These are phyloP conservation scores for Circinella minor DNA, from an alignment of 371 early-diverging fungal species.

Conservation along the genomic window DNA sequence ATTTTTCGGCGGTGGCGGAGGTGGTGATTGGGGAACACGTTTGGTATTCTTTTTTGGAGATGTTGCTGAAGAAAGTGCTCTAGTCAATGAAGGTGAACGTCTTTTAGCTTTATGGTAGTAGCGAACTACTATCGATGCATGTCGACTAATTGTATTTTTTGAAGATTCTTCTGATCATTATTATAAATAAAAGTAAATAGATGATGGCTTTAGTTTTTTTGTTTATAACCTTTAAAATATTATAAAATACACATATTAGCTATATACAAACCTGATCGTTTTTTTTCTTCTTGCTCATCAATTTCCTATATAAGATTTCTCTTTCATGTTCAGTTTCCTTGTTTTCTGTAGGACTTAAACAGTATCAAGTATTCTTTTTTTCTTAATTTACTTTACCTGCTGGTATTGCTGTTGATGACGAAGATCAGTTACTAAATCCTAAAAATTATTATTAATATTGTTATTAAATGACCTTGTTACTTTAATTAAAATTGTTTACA, in stretches of 20 bases:
- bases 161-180: neutral
- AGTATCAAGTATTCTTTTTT: no score
- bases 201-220: neutral
- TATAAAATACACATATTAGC: no score
- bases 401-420: slow-evolving; percentile 2
- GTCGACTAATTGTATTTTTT: neutral
- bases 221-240: no score
- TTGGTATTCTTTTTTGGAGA: slow-evolving; percentile 1
- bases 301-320: neutral
- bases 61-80: neutral
- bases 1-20: neutral
- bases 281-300: slow-evolving; percentile 1
- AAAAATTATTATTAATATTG: no score
- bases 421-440: slow-evolving; percentile 17
- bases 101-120: slow-evolving; percentile 11
- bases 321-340: no score
- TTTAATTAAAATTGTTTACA: slow-evolving; percentile 9
- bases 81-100: slow-evolving; percentile 1
- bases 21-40: neutral
- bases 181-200: neutral
- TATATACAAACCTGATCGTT: neutral
- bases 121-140: slow-evolving; percentile 8
- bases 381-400: neutral
- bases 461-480: neutral
- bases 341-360: no score